These are phyloP conservation scores for Heritiera fomes DNA, from an alignment of 345 rosid genomes.

Conservation along the genomic window DNA sequence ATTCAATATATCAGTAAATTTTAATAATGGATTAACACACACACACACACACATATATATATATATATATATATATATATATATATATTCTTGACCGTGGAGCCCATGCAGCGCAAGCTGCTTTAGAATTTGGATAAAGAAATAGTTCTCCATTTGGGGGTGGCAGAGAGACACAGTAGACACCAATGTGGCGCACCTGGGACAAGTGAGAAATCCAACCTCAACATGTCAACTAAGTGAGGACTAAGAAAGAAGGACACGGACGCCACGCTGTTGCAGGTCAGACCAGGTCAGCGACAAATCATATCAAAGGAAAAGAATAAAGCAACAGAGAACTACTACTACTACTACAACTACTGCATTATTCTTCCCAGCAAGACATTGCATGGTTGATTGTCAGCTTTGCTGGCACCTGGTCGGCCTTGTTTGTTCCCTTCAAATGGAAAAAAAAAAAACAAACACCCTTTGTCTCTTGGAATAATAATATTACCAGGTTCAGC, in stretches of 20 bases:
- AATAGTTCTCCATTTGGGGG: background rate
- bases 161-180: background rate
- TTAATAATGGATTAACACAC: no score
- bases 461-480: no score
- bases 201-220: background rate
- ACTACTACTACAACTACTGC: background rate
- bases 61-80: no score
- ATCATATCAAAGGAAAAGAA: background rate
- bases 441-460: background rate
- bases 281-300: background rate
- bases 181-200: background rate
- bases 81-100: no score
- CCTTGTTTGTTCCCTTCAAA: background rate
- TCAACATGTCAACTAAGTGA: background rate
- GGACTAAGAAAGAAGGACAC: background rate
- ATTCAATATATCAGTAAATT: no score
- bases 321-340: background rate
- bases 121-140: background rate
- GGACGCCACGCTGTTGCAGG: background rate
- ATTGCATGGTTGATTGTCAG: conserved; percentile 14
- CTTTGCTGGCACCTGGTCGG: conserved; percentile 1
- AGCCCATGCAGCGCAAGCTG: background rate
- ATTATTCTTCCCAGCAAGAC: background rate
- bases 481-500: no score
- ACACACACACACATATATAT: no score